Evolutionary conservation across 441 rosid genomes (phyloP).

Genomic region (Brassica hybrid): DNA sequence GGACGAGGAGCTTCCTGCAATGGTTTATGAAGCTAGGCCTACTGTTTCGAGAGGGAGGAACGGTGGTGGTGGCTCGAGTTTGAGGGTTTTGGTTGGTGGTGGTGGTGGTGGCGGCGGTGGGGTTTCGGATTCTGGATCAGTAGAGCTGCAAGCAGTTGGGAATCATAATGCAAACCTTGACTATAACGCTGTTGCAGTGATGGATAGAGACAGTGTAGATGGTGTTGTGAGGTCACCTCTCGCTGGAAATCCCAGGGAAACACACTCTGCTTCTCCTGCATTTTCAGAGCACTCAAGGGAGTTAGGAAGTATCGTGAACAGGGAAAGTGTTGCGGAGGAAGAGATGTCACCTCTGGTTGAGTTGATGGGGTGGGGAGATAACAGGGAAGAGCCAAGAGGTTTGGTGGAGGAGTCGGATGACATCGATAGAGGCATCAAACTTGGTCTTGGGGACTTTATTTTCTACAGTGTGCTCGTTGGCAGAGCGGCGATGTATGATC

Average conservation of each 20-base stretch:
- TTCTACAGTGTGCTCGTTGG: conserved; percentile 99
- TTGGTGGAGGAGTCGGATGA: conserved; percentile 36
- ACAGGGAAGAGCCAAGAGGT: conserved; percentile 50
- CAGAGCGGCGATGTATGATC: conserved; percentile 98
- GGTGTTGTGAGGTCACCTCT: conserved; percentile 58
- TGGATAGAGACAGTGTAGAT: conserved; percentile 45
- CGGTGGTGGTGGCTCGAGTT: conserved; percentile 50
- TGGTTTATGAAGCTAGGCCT: conserved; percentile 96
- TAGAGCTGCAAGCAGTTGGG: conserved; percentile 75
- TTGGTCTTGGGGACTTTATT: conserved; percentile 96
- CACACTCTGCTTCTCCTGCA: conserved; percentile 49
- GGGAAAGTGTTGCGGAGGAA: conserved; percentile 49
- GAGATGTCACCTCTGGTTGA: conserved; percentile 90
- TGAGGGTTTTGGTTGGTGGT: conserved; percentile 63
- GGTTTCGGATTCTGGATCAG: conserved; percentile 67
- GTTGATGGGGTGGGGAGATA: conserved; percentile 50
- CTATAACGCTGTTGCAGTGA: conserved; percentile 40
- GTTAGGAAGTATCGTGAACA: conserved; percentile 44
- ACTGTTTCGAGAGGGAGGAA: conserved; percentile 49
- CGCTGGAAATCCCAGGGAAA: conserved; percentile 48
- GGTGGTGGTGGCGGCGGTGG: conserved; percentile 31
- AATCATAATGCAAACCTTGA: conserved; percentile 42
- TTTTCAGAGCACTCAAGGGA: conserved; percentile 57
- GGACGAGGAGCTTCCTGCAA: conserved; percentile 93
- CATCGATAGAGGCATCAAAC: conserved; percentile 75